Evolutionary conservation across 2,329 filamentous ascomycete genomes (phyloP).

Genomic region (Ciborinia camelliae): DNA sequence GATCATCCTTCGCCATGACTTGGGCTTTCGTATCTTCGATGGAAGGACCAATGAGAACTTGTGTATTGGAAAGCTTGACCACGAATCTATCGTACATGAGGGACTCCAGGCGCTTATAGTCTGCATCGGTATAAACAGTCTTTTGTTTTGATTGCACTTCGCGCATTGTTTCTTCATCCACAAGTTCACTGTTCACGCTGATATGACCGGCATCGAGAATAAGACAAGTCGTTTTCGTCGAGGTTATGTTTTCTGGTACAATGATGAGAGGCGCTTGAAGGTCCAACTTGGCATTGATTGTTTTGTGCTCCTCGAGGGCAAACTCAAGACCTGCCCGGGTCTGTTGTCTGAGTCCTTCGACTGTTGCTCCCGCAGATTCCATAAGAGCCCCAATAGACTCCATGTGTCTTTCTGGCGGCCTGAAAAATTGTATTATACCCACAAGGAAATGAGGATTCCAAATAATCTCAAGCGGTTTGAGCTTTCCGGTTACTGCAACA

Average conservation of each 20-base stretch:
- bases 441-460: slow-evolving; percentile 95
- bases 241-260: slow-evolving; percentile 86
- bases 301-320: slow-evolving; percentile 95
- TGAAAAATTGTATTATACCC: slow-evolving; percentile 91
- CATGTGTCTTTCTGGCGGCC: slow-evolving; percentile 95
- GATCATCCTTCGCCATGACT: slow-evolving; percentile 63
- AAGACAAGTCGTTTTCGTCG: slow-evolving; percentile 76
- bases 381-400: slow-evolving; percentile 95
- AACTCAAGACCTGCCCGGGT: slow-evolving; percentile 95
- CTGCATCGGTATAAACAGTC: slow-evolving; percentile 81
- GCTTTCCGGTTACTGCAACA: slow-evolving; percentile 80
- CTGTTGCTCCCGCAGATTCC: slow-evolving; percentile 92
- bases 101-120: slow-evolving; percentile 82
- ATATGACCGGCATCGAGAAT: slow-evolving; percentile 96
- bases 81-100: slow-evolving; percentile 98
- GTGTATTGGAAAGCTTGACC: slow-evolving; percentile 88
- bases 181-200: slow-evolving; percentile 88
- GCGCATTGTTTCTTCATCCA: slow-evolving; percentile 84
- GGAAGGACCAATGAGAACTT: slow-evolving; percentile 90
- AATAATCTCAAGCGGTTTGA: slow-evolving; percentile 94
- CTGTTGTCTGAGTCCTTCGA: slow-evolving; percentile 91
- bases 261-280: slow-evolving; percentile 95
- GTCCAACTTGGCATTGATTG: slow-evolving; percentile 92
- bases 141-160: slow-evolving; percentile 90
- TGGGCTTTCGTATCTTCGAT: slow-evolving; percentile 87